A percentile compares a stretch with the other conserved stretches of the same genome.
phyloP scores from a whole-genome alignment of 345 rosid genomes.

The Ceriops zippeliana region DNA sequence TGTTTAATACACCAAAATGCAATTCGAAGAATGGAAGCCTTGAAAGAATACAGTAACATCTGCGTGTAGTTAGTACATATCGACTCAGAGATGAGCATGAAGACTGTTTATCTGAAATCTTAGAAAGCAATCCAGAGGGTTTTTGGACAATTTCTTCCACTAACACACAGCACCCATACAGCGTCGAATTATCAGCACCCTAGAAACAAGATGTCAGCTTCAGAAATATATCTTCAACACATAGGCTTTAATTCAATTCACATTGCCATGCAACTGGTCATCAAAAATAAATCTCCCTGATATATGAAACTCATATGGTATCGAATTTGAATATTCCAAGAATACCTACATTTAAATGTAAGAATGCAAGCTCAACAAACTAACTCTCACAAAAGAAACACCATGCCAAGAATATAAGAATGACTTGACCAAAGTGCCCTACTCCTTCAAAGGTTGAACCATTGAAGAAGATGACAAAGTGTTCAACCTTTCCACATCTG shows the following conservation, averaged over 20 bases:
- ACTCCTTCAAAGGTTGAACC: too few relatives aligned
- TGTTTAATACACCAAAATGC: conserved; percentile 84
- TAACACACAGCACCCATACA: conserved; percentile 86
- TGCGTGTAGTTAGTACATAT: conserved; percentile 67
- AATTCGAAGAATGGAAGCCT: conserved; percentile 91
- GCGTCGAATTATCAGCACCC: conserved; percentile 92
- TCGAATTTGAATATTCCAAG: too few relatives aligned
- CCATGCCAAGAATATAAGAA: too few relatives aligned
- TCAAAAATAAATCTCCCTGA: background rate
- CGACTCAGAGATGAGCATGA: conserved; percentile 59
- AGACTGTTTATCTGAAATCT: conserved; percentile 64
- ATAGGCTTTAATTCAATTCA: background rate
- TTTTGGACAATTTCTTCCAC: conserved; percentile 88
- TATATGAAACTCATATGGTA: background rate
- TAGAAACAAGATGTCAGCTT: conserved; percentile 22
- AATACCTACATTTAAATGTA: too few relatives aligned
- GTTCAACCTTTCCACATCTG: too few relatives aligned
- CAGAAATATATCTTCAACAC: background rate
- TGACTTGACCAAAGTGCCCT: too few relatives aligned
- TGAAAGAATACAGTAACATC: conserved; percentile 96
- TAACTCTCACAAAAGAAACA: too few relatives aligned
- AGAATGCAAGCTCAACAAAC: too few relatives aligned
- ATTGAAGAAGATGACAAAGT: too few relatives aligned
- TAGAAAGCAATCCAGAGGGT: conserved; percentile 90
- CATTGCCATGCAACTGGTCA: background rate